These are phyloP conservation scores for Vitis hybrid DNA, from an alignment of 177 flowering plant genomes.

Conservation along the genomic window DNA sequence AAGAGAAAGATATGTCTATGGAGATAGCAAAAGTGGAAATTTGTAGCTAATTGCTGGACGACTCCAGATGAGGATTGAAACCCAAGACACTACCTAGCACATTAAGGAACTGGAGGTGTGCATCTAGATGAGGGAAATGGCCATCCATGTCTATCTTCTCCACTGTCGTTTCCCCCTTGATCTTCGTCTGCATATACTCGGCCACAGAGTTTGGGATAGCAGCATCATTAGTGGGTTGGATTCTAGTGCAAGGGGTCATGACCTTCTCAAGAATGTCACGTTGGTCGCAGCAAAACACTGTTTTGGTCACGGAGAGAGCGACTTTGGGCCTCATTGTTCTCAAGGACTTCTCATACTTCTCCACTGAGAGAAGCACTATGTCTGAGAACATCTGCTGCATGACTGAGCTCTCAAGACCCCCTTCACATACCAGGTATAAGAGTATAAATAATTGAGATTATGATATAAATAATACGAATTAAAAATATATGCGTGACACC, in stretches of 20 bases:
- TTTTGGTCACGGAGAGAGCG: conserved; percentile 59
- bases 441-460: no score
- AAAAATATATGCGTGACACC: no score
- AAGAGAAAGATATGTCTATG: no score
- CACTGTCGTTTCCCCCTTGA: conserved; percentile 41
- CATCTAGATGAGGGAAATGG: conserved; percentile 80
- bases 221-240: conserved; percentile 55
- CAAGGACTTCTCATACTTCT: conserved; percentile 37
- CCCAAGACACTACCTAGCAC: conserved; percentile 40
- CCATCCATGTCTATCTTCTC: conserved; percentile 61
- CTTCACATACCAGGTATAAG: conserved; percentile 10
- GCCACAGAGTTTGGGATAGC: conserved; percentile 65
- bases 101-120: conserved; percentile 42
- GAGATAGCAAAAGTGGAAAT: no score
- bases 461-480: no score
- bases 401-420: conserved; percentile 55
- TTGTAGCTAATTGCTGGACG: no score
- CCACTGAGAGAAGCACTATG: conserved; percentile 50
- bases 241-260: conserved; percentile 59
- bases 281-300: conserved; percentile 53
- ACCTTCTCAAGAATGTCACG: conserved; percentile 58
- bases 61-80: neutral
- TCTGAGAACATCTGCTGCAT: conserved; percentile 46
- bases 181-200: conserved; percentile 58
- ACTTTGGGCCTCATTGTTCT: conserved; percentile 59